Base-by-base conservation (phyloP, 2,329 filamentous ascomycete genomes). In the Fusarium humuli region DNA sequence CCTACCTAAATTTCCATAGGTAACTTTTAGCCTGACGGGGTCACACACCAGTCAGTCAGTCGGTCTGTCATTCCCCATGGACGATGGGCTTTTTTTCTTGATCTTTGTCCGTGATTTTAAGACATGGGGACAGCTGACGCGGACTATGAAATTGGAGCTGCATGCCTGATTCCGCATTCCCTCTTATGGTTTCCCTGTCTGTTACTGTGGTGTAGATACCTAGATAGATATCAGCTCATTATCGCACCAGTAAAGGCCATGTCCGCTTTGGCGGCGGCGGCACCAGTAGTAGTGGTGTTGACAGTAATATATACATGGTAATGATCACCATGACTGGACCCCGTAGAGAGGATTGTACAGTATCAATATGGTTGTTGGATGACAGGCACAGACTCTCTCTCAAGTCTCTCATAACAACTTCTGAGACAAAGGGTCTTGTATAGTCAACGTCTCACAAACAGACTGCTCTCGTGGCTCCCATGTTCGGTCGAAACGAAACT, bases 391-490 rank as follows among this genome's bases (percentile, higher is more conserved):
- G 45, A 48, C 42, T 49, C 45, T 29, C 41, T 64, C 42, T 55
- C 42, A 56, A 32, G 22, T 37, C 56, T 52, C 56, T 18, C 40
- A 30, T 30, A 40, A 50, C 44, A 30, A 29, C n/a, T 40, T 57
- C 32, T 23, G 22, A 60, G 55, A 61, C 67, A 68, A 48, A 71
- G 58, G 53, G 57, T 55, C 58, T 71, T 52, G 59, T 30, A 50
- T 52, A 45, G 42, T 25, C 25, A 54, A 71, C 27, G 68, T 71
- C 61, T 65, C 46, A 71, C 59, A 68, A 67, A 67, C 57, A 56
- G 68, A 67, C 62, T 57, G 49, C 57, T 65, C 73, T 75, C 73
- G 71, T 75, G 73, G 73, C 71, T 75, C 70, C 73, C 73, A 75
- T 75, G 73, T 60, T 63, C 32, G 46, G 60, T 67, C 40, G 56